A percentile compares a stretch with the other conserved stretches of the same genome.
phyloP scores from a whole-genome alignment of 306 rosid species.

The Datisca glomerata region DNA sequence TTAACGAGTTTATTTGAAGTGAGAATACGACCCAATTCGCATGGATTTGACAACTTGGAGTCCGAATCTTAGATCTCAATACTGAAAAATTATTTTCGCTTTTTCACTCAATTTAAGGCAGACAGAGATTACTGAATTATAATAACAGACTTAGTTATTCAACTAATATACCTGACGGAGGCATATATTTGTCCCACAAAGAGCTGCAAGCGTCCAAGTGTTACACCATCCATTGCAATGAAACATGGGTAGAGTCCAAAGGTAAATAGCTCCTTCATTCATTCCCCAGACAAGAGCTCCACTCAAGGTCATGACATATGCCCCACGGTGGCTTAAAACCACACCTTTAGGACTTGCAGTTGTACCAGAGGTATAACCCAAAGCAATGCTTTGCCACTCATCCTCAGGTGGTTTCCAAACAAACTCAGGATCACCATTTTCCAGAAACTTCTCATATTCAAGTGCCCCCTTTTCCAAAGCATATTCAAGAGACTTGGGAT shows the following conservation, averaged over 20 bases:
- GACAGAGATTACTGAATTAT: no score
- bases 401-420: constrained; percentile 77
- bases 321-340: constrained; percentile 88
- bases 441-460: constrained; percentile 60
- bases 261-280: constrained; percentile 73
- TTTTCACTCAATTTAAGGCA: no score
- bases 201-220: constrained; percentile 85
- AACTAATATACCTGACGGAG: constrained; percentile 91
- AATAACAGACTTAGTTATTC: no score
- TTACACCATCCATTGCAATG: constrained; percentile 98
- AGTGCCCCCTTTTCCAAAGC: constrained; percentile 40
- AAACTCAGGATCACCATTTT: constrained; percentile 61
- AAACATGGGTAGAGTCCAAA: constrained; percentile 96
- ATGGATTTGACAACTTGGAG: no score
- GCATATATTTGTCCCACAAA: constrained; percentile 74
- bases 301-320: constrained; percentile 47
- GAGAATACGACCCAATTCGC: no score
- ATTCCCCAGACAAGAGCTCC: constrained; percentile 66
- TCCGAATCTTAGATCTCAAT: no score
- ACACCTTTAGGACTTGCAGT: constrained; percentile 97
- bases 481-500: constrained; percentile 22
- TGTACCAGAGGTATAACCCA: constrained; percentile 92
- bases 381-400: constrained; percentile 94
- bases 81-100: no score
- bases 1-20: no score